A percentile compares a stretch with the other conserved stretches of the same genome.
These are phyloP conservation scores for Lentinula edodes DNA, from an alignment of 768 basidiomycete genomes.

Conservation along the genomic window DNA sequence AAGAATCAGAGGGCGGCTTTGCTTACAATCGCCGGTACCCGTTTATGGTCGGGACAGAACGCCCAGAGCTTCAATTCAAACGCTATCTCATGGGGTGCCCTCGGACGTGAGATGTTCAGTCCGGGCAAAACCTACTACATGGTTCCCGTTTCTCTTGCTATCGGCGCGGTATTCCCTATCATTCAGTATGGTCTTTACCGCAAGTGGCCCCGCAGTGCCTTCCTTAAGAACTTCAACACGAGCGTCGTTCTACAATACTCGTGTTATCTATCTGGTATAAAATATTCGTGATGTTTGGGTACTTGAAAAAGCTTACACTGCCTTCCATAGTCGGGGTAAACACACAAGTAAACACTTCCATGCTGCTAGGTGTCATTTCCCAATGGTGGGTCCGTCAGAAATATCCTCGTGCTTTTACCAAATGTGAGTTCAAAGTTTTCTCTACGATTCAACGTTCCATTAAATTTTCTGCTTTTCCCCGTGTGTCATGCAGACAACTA, in stretches of 20 bases:
- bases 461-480: not conserved
- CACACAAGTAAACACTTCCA: conserved; percentile 18
- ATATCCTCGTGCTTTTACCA: conserved; percentile 33
- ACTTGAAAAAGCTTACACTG: not conserved
- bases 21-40: conserved; percentile 23
- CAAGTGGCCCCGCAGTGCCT: conserved; percentile 21
- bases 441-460: not conserved
- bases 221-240: conserved; percentile 15
- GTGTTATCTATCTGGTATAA: conserved; percentile 2
- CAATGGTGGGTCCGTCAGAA: conserved; percentile 23
- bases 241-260: conserved; percentile 15
- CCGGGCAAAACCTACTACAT: conserved; percentile 16
- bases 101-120: conserved; percentile 25
- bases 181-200: conserved; percentile 25
- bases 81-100: conserved; percentile 26
- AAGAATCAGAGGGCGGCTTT: not conserved
- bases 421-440: conserved; percentile 17
- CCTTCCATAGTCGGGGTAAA: conserved; percentile 24
- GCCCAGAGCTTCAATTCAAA: conserved; percentile 24
- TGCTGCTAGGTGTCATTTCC: conserved; percentile 12
- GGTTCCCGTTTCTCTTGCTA: conserved; percentile 20
- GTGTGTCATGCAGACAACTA: conserved; percentile 19
- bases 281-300: conserved; percentile 5
- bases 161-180: conserved; percentile 25
- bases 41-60: conserved; percentile 26